Base-by-base conservation (phyloP, 305 asterid species). In the Fraxinus floribunda region DNA sequence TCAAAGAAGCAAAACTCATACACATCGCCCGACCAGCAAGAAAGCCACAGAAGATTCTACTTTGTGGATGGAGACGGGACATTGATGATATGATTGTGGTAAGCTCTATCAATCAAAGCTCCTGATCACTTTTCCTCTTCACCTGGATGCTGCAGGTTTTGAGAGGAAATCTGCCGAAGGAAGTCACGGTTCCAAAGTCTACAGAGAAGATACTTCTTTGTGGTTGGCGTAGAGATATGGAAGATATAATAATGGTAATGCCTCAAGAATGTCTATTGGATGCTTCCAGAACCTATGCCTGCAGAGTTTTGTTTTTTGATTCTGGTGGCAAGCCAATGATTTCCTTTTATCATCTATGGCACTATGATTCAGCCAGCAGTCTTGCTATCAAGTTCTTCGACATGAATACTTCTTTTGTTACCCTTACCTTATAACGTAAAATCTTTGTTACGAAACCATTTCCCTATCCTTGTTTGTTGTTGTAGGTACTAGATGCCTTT, bases 31-130 rank as follows among this genome's bases (percentile, higher is more conserved):
- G 92, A 86, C 95, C 97, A 86, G 91, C 92, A 88, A 93, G 92
- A 92, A 89, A 84, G 95, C 91, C 97, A 87, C 97, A 92, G 97
- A 94, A 92, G 97, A 92, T 93, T 89, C 97, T 94, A 91, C 97
- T 94, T 85, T 90, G 95, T 92, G 98, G 97, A 93, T 93, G 98
- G 97, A 90, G 97, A 86, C 91, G 97, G 89, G 97, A 94, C 96
- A 89, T 92, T 90, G 96, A 93, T 94, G 98, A 94, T 93, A 94
- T 94, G 98, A 91, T 94, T 94, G 97, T 93, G 97, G 98, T 94
- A 91, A 94, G 95, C 87, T 90, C 88, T 81, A 82, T 90, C 77
- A 76, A 84, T 87, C 80, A 86, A 87, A 87, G 90, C 92, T 88
- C 93, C 97, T 92, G 87, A 93, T 91, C 90, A 84, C 79, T 88